Conservation (phyloP, 208 protist species). For the Leishmania braziliensis region DNA sequence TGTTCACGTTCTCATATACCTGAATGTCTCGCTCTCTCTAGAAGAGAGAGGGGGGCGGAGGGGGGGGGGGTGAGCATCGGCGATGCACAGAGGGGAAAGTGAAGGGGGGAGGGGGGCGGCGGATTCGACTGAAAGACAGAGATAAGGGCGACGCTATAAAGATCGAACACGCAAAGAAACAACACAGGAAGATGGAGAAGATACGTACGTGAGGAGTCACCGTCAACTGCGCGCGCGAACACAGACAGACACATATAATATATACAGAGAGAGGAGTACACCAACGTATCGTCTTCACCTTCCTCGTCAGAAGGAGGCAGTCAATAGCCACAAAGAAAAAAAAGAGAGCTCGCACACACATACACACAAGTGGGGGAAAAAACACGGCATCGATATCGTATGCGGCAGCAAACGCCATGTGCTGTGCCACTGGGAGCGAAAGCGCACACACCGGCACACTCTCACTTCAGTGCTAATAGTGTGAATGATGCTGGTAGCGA, state of each 20-base stretch:
- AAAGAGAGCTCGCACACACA: not conserved
- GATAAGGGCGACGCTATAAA: not conserved
- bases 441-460: not conserved
- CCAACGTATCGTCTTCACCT: not conserved
- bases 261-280: not conserved
- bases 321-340: not conserved
- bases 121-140: not conserved
- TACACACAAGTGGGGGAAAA: not conserved
- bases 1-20: not conserved
- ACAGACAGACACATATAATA: slow-evolving; percentile 2
- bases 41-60: not conserved
- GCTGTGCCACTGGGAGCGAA: not conserved
- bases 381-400: not conserved
- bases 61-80: not conserved
- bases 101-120: not conserved
- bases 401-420: not conserved
- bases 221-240: not conserved
- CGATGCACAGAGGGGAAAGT: not conserved
- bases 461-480: not conserved
- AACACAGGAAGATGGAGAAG: not conserved
- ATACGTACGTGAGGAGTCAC: not conserved
- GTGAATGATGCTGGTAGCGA: not conserved
- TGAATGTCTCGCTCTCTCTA: not conserved
- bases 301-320: not conserved
- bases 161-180: not conserved